Base-by-base conservation (phyloP, 345 rosid genomes). In the Psidium guajava region DNA sequence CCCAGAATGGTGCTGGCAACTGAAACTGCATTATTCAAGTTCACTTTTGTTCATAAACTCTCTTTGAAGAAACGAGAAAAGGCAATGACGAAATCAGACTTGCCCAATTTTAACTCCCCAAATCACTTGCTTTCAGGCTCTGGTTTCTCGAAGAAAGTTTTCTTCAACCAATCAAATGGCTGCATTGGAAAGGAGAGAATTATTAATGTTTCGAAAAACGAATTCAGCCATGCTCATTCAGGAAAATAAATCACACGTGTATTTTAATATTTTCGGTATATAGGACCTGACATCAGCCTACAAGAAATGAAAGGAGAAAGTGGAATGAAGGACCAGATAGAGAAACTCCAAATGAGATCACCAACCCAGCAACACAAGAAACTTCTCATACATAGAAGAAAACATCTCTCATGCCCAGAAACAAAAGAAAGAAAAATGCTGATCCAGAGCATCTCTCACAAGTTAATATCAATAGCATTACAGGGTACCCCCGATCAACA, bases 131-230 rank as follows among this genome's bases (percentile, higher is more conserved):
- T 36, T 84, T 77, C 92, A 7, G 92, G 2, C 84, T 86, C 88
- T 0, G 87, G 92, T 86, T 93, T 95, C 89, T 95, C 98, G 1
- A 95, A 85, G 88, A 95, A 95, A 18, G 98, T 95, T 92, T 89
- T 97, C 94, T 92, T 95, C 81, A 97, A 86, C 98, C 98, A 97
- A 91, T 86, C 94, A 87, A 95, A 95, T 7, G 99, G 99, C 98
- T 97, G 95, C 44, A 83, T 32, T 36, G 77, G 77, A 36, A 69
- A 69, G 22, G 5, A 69, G 47, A 32, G 47, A 9, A 36, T 69
- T 36, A 69, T 40, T 69, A 32, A 69, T 8, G 6, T 69, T 69
- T 21, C 47, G 0, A 36, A 69, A 55, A n/a, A 55, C n/a, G 9
- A 55, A 54, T 55, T 55, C n/a, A 22, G 77, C 77, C 22, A 32